Conservation (phyloP, 2,329 filamentous ascomycete genomes). For the Dactylellina drechsleri region DNA sequence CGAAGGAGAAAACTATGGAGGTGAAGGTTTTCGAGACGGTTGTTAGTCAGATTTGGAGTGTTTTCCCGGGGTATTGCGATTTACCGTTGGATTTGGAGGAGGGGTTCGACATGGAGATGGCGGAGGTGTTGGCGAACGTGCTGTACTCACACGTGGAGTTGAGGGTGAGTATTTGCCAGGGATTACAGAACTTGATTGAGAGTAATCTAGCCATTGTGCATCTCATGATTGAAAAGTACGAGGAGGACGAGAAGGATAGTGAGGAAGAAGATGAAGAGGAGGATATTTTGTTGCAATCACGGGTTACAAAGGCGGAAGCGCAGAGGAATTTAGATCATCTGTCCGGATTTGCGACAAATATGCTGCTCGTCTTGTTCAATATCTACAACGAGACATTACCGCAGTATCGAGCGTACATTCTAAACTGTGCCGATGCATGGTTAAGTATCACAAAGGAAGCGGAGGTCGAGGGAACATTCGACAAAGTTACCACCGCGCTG, state of each 20-base stretch:
- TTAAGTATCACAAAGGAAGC: constrained; percentile 82
- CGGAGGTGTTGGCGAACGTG: constrained; percentile 88
- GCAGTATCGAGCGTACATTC: constrained; percentile 86
- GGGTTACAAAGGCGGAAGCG: constrained; percentile 79
- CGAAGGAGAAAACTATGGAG: constrained; percentile 89
- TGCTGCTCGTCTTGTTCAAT: constrained; percentile 97
- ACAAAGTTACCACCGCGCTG: constrained; percentile 84
- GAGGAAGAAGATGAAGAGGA: constrained; percentile 65
- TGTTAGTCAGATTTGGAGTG: constrained; percentile 94
- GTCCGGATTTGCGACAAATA: constrained; percentile 80
- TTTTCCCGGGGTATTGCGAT: constrained; percentile 93
- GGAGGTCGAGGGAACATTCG: constrained; percentile 88
- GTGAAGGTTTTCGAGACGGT: constrained; percentile 98
- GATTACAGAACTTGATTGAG: constrained; percentile 85
- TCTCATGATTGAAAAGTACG: constrained; percentile 61
- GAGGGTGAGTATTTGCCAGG: constrained; percentile 85
- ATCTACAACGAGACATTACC: constrained; percentile 97
- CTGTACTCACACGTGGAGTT: constrained; percentile 92
- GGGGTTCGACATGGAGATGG: constrained; percentile 85
- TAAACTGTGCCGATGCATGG: constrained; percentile 94
- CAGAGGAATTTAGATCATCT: constrained; percentile 84
- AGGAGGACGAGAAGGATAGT: constrained; percentile 5
- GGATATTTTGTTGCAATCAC: constrained; percentile 79
- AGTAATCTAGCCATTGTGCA: constrained; percentile 83
- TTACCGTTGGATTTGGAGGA: constrained; percentile 80